These are phyloP conservation scores for Blastobotrys buckinghamii DNA, from an alignment of 1,139 yeast genomes.

Conservation along the genomic window DNA sequence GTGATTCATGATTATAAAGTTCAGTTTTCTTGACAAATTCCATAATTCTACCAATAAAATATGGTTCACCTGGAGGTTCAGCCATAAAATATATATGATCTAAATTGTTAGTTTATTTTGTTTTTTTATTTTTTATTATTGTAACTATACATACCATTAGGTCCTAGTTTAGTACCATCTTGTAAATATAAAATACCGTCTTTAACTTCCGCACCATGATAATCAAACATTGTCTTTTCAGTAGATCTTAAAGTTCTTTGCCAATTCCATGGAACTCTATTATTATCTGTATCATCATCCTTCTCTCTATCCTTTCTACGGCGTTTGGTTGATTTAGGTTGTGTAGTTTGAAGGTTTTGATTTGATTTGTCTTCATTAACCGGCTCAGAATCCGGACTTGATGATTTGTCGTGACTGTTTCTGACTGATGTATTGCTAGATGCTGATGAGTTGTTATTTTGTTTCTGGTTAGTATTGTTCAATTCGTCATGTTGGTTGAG, in stretches of 20 bases:
- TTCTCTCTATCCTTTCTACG: neutral
- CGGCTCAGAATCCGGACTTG: conserved; percentile 1
- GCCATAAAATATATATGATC: conserved; percentile 82
- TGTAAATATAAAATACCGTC: conserved; percentile 33
- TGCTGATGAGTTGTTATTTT: neutral
- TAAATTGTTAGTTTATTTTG: conserved; percentile 9
- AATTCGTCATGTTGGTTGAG: neutral
- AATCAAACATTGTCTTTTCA: conserved; percentile 29
- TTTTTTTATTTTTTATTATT: neutral
- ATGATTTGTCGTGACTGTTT: neutral
- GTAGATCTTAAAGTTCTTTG: conserved; percentile 28
- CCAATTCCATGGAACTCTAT: conserved; percentile 32
- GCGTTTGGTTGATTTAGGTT: neutral
- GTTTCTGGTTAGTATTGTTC: neutral
- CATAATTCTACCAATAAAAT: conserved; percentile 78
- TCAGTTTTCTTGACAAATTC: conserved; percentile 46
- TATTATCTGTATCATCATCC: neutral
- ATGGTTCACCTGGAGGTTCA: conserved; percentile 95
- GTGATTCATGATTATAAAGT: conserved; percentile 9
- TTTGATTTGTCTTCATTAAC: neutral
- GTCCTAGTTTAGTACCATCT: conserved; percentile 31
- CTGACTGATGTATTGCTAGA: neutral
- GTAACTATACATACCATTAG: conserved; percentile 28
- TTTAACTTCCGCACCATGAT: conserved; percentile 38
- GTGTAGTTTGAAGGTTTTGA: neutral